Evolutionary conservation across 2,329 filamentous ascomycete genomes (phyloP), one percentile per base, ranked within the genome.

Genomic region (Blastomyces emzantsi): DNA sequence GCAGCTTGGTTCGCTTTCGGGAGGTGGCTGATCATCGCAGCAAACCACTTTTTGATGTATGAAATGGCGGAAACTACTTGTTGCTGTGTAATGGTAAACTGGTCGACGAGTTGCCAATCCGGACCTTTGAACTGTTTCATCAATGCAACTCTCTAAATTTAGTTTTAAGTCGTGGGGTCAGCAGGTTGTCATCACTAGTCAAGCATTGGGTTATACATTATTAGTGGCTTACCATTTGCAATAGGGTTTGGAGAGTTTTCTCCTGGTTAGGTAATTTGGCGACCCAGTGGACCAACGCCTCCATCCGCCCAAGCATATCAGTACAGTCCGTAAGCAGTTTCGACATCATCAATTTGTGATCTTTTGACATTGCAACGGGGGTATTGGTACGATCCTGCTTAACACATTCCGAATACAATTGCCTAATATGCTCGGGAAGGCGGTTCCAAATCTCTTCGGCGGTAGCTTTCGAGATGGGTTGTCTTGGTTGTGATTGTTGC

Each of bases 101-200:
- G 70, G 22, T 81, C 79, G 55, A 76, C 75, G 30, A 77, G 70
- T 4, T 71, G 70, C 73, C 77, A 78, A 45, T 79, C 77, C 25
- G 70, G 70, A 3, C 72, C 41, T 63, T 77, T 78, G 67, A 78
- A 80, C 65, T 81, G 79, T 54, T 75, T 74, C 72, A 80, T 75
- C 60, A 81, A 70, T 67, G 78, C 73, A 49, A 78, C 70, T 45
- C 78, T 77, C 74, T 79, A 66, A 65, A 63, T 30, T 63, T 30
- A 36, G 36, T 33, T 11, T 36, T 36, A 52, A 54, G 30, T n/a
- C 43, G 52, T 39, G 7, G 52, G 22, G 49, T 45, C 22, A 60
- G 57, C 41, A 33, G 22, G 41, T 30, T 47, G 41, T 33, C 15
- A 36, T 33, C 15, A 30, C 15, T 45, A 9, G 9, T 7, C 28